phyloP scores from a whole-genome alignment of 768 basidiomycete genomes.

The Macrolepiota albuminosa region DNA sequence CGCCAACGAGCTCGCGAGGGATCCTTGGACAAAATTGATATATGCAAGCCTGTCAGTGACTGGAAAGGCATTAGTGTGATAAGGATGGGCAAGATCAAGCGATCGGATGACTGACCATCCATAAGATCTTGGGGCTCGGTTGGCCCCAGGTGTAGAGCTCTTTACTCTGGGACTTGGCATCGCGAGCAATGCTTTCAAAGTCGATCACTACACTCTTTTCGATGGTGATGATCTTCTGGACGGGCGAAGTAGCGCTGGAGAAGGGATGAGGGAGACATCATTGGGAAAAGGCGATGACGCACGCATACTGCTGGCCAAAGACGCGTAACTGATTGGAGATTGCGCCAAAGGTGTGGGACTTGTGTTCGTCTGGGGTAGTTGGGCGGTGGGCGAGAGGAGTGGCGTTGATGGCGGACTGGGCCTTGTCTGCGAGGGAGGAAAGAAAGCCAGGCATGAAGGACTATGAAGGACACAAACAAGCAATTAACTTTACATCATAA shows the following conservation, averaged over 20 bases:
- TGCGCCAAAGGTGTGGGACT: conserved; percentile 52
- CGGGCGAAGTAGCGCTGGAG: conserved; percentile 50
- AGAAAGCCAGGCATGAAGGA: conserved; percentile 53
- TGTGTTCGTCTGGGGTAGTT: conserved; percentile 36
- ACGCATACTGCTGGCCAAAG: conserved; percentile 74
- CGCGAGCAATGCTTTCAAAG: conserved; percentile 60
- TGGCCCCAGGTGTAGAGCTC: conserved; percentile 87
- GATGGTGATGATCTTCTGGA: conserved; percentile 76
- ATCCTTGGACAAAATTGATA: conserved; percentile 72
- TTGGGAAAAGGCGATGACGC: conserved; percentile 19
- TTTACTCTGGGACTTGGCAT: conserved; percentile 72
- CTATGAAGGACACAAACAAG: neutral
- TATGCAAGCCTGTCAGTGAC: conserved; percentile 82
- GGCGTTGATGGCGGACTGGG: conserved; percentile 63
- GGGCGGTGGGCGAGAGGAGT: conserved; percentile 49
- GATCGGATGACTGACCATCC: conserved; percentile 48
- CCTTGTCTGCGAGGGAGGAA: conserved; percentile 69
- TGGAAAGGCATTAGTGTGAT: conserved; percentile 20
- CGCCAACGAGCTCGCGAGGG: conserved; percentile 58
- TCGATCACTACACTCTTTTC: conserved; percentile 78
- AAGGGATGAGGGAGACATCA: conserved; percentile 8
- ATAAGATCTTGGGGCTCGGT: conserved; percentile 64
- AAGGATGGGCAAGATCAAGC: conserved; percentile 4
- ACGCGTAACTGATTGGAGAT: conserved; percentile 70
- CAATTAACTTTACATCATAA: neutral